phyloP scores from a whole-genome alignment of 495 filamentous ascomycete genomes.

The Hypoxylon lienhwacheense region DNA sequence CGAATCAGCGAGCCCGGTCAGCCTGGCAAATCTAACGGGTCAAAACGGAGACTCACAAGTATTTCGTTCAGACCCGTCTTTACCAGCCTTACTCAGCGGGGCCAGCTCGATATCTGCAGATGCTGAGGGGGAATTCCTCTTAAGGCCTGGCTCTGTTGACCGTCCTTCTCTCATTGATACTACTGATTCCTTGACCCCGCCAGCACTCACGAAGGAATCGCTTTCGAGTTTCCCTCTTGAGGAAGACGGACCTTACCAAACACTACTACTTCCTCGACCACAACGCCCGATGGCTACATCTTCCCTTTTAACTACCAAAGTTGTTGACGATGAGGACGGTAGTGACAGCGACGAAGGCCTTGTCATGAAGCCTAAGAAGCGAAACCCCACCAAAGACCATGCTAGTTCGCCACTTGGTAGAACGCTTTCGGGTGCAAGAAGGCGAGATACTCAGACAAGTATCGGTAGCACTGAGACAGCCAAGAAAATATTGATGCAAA shows the following conservation, averaged over 20 bases:
- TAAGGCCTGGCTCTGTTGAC: conserved; percentile 50
- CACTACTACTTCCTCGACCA: conserved; percentile 33
- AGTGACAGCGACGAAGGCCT: conserved; percentile 60
- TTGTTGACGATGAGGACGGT: conserved; percentile 56
- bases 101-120: conserved; percentile 76
- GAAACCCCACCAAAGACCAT: conserved; percentile 26
- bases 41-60: conserved; percentile 59
- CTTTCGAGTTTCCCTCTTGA: conserved; percentile 46
- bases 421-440: conserved; percentile 39
- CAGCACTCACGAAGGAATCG: conserved; percentile 51
- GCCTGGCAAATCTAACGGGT: conserved; percentile 54
- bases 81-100: conserved; percentile 75
- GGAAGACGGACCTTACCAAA: conserved; percentile 37
- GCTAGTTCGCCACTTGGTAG: conserved; percentile 37
- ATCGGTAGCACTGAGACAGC: conserved; percentile 59
- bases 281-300: conserved; percentile 32
- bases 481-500: conserved; percentile 52
- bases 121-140: conserved; percentile 56
- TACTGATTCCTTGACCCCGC: conserved; percentile 57
- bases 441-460: conserved; percentile 56
- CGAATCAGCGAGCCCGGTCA: conserved; percentile 59
- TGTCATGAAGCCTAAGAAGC: conserved; percentile 46
- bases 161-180: conserved; percentile 48
- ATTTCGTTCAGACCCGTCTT: conserved; percentile 72
- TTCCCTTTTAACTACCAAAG: conserved; percentile 30